Evolutionary conservation across 2,329 filamentous ascomycete species (phyloP), one percentile per base, ranked within the genome.

Genomic region (Mariannaea elegans): DNA sequence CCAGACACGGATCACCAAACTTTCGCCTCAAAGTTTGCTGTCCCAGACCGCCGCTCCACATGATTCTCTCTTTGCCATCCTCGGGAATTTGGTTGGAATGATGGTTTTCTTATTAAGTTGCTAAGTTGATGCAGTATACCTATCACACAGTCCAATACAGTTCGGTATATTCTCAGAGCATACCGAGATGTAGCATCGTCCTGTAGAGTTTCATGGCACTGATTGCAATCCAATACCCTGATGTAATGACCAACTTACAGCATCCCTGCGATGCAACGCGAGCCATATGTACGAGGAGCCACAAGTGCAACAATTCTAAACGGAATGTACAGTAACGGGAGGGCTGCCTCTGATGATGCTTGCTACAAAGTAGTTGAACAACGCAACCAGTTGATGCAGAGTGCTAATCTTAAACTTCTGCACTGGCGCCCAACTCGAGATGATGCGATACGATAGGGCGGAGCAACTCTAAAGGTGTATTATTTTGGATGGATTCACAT

Each of bases 121-220:
- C 45, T 24, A 14, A 51, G 50, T 34, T 31, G 62, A 62, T 45
- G 42, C 55, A 51, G 34, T n/a, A n/a, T n/a, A n/a, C n/a, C n/a
- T 56, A 50, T 54, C 52, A 57, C 27, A 39, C 19, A 44, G 63
- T 23, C 59, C 44, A 61, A 44, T 49, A 45, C 32, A 38, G 63
- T 44, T 58, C 24, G 52, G 59, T 46, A 34, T 57, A 32, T 39
- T 34, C n/a, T 59, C 59, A 41, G 38, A n/a, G 34, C 42, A 49
- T 18, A 48, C 49, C n/a, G n/a, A n/a, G n/a, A n/a, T n/a, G n/a
- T n/a, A n/a, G n/a, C n/a, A n/a, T n/a, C n/a, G n/a, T n/a, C n/a
- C n/a, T n/a, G n/a, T n/a, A 7, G 29, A 18, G 29, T 46, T 46
- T 23, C 36, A n/a, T n/a, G n/a, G n/a, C n/a, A n/a, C n/a, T n/a